phyloP scores from a whole-genome alignment of 768 basidiomycete species.

The Crassisporium funariophilum region DNA sequence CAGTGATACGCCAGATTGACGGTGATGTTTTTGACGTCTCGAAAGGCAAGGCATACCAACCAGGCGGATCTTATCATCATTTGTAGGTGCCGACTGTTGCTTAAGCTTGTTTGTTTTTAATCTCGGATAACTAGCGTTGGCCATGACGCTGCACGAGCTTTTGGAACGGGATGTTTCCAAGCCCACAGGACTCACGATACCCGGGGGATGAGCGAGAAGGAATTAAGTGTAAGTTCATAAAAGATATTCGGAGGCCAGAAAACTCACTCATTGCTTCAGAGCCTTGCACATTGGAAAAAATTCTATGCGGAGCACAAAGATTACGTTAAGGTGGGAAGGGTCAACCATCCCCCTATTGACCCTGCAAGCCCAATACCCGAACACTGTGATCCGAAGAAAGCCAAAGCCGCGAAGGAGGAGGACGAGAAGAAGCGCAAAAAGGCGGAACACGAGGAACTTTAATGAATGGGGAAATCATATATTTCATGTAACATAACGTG shows the following conservation, averaged over 20 bases:
- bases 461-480: too few relatives aligned
- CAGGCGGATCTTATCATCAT: slow-evolving; percentile 81
- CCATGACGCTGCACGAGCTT: slow-evolving; percentile 87
- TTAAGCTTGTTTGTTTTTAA: slow-evolving; percentile 16
- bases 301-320: slow-evolving; percentile 84
- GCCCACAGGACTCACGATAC: slow-evolving; percentile 90
- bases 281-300: slow-evolving; percentile 84
- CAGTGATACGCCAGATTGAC: slow-evolving; percentile 63
- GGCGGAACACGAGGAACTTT: slow-evolving; percentile 41
- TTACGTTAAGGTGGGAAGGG: slow-evolving; percentile 77
- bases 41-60: slow-evolving; percentile 79
- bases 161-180: slow-evolving; percentile 92
- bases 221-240: slow-evolving; percentile 59
- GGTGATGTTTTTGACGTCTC: slow-evolving; percentile 93
- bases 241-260: background rate
- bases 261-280: slow-evolving; percentile 43
- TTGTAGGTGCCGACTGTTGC: slow-evolving; percentile 46
- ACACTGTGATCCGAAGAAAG: slow-evolving; percentile 71
- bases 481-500: slow-evolving; percentile 8
- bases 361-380: slow-evolving; percentile 72
- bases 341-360: slow-evolving; percentile 77
- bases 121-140: slow-evolving; percentile 58
- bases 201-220: slow-evolving; percentile 73
- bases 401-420: slow-evolving; percentile 32
- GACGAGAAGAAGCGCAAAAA: slow-evolving; percentile 15